phyloP scores from a whole-genome alignment of 371 early-diverging fungal genomes.

The Mortierella sp. region DNA sequence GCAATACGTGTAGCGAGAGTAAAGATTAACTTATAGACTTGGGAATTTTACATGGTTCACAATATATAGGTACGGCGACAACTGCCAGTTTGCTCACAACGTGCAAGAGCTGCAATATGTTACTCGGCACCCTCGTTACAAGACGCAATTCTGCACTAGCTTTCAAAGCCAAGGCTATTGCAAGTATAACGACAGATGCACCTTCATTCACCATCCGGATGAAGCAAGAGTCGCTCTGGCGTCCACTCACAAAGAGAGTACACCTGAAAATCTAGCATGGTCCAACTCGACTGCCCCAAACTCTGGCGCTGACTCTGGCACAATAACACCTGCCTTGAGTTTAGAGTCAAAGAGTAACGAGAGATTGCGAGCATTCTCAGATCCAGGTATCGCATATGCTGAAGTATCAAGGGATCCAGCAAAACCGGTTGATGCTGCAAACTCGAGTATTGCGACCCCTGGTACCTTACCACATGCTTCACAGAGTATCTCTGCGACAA shows the following conservation, averaged over 20 bases:
- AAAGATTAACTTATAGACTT: not conserved
- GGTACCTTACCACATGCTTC: not conserved
- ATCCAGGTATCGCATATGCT: slow-evolving; percentile 16
- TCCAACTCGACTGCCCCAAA: not conserved
- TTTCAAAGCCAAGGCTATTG: slow-evolving; percentile 93
- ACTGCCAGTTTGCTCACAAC: slow-evolving; percentile 98
- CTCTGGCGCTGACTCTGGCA: slow-evolving; percentile 12
- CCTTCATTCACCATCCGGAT: slow-evolving; percentile 86
- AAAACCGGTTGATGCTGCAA: not conserved
- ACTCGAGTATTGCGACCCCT: too few relatives aligned
- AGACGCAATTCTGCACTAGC: slow-evolving; percentile 90
- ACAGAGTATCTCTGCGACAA: not conserved
- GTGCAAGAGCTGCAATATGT: slow-evolving; percentile 83
- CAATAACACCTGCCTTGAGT: not conserved
- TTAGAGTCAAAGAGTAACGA: slow-evolving; percentile 6
- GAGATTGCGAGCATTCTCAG: slow-evolving; percentile 21
- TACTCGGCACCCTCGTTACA: slow-evolving; percentile 94
- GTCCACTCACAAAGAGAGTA: not conserved
- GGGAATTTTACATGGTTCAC: not conserved
- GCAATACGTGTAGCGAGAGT: not conserved
- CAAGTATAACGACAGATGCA: slow-evolving; percentile 95
- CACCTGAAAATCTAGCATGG: not conserved
- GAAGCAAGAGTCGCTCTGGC: slow-evolving; percentile 24
- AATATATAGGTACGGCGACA: slow-evolving; percentile 79
- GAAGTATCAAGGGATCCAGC: not conserved